A percentile compares a stretch with the other conserved stretches of the same genome.
Evolutionary conservation across 2,329 filamentous ascomycete genomes (phyloP).

Genomic region (Parasarocladium wereldwijsianum): DNA sequence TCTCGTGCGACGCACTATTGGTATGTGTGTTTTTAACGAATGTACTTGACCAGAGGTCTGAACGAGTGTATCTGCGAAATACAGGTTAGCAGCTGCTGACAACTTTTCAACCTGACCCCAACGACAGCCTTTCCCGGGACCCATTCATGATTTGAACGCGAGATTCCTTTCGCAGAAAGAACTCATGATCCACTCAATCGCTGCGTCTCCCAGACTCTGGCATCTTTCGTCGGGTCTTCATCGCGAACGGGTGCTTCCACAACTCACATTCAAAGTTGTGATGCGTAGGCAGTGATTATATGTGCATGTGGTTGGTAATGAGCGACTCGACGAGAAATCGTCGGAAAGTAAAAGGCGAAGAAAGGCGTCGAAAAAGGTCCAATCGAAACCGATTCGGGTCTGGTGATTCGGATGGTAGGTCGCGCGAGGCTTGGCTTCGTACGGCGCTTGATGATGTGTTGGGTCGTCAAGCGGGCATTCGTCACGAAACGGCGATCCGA

Average conservation of each 20-base stretch:
- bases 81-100: background rate
- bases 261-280: constrained; percentile 7
- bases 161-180: background rate
- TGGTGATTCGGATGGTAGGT: constrained; percentile 2
- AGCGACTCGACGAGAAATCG: constrained; percentile 33
- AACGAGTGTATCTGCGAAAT: constrained; percentile 27
- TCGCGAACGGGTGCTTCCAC: background rate
- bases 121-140: too few relatives aligned
- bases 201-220: background rate
- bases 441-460: constrained; percentile 1
- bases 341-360: constrained; percentile 14
- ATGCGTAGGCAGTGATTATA: constrained; percentile 15
- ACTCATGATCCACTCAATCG: background rate
- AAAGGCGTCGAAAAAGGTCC: constrained; percentile 6
- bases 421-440: constrained; percentile 3
- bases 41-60: constrained; percentile 43
- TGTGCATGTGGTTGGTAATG: constrained; percentile 19
- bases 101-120: too few relatives aligned
- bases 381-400: constrained; percentile 9
- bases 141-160: too few relatives aligned
- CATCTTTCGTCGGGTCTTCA: background rate
- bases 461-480: constrained; percentile 4
- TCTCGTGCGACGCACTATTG: constrained; percentile 5
- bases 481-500: constrained; percentile 4
- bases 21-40: constrained; percentile 27